A percentile compares a stretch with the other conserved stretches of the same genome.
Evolutionary conservation across 2,329 filamentous ascomycete genomes (phyloP).

Genomic region (Cryphonectria nitschkei): DNA sequence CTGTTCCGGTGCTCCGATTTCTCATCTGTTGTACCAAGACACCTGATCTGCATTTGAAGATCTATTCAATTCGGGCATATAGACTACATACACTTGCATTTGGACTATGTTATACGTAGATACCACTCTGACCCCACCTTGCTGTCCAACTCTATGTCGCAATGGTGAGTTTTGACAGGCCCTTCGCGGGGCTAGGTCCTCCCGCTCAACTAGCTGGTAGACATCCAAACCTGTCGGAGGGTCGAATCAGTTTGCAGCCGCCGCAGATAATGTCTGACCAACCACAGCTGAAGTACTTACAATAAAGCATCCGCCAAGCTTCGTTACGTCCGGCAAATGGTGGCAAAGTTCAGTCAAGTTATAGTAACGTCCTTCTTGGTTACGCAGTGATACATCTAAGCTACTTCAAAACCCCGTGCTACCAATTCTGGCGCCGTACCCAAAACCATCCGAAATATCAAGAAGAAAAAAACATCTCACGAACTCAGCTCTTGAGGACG

Average conservation of each 20-base stretch:
- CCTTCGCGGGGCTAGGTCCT: too few relatives aligned
- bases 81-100: too few relatives aligned
- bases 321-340: background rate
- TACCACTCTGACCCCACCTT: too few relatives aligned
- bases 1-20: background rate
- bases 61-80: too few relatives aligned
- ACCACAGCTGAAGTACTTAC: background rate
- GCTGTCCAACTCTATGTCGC: too few relatives aligned
- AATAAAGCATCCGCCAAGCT: background rate
- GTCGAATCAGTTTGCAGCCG: too few relatives aligned
- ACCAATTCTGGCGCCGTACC: constrained; percentile 16
- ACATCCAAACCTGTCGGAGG: too few relatives aligned
- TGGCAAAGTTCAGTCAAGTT: background rate
- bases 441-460: background rate
- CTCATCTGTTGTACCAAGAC: background rate
- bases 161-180: too few relatives aligned
- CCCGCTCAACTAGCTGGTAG: too few relatives aligned
- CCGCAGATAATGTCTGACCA: background rate
- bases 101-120: too few relatives aligned
- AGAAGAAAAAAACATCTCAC: background rate
- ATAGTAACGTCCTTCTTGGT: background rate
- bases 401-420: background rate
- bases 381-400: background rate
- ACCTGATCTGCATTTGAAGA: too few relatives aligned
- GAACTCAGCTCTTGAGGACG: constrained; percentile 14